phyloP scores from a whole-genome alignment of 2,329 filamentous ascomycete species.

The Pseudogymnoascus sp. region DNA sequence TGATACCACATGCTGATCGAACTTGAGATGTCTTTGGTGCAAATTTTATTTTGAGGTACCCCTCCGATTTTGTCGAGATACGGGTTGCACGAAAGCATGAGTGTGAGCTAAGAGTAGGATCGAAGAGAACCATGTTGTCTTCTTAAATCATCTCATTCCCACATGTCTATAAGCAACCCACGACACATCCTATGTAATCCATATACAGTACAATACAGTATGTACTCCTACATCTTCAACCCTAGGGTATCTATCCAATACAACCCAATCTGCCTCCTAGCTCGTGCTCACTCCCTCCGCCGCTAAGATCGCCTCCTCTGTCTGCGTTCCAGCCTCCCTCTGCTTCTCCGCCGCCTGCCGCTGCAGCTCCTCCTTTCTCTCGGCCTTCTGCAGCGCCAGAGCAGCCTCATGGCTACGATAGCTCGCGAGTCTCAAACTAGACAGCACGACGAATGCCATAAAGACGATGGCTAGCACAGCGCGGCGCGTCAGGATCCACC shows the following conservation, averaged over 20 bases:
- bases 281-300: conserved; percentile 6
- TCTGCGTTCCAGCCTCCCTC: conserved; percentile 4
- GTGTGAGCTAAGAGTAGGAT: not conserved
- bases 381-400: conserved; percentile 21
- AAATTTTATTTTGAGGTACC: not conserved
- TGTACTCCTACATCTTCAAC: not conserved
- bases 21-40: not conserved
- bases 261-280: not conserved
- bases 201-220: not conserved
- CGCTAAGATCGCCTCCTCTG: not conserved
- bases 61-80: not conserved
- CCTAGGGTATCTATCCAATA: conserved; percentile 1
- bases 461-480: conserved; percentile 58
- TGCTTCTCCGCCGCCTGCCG: conserved; percentile 44
- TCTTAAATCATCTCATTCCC: not conserved
- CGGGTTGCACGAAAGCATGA: not conserved
- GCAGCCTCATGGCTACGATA: conserved; percentile 35
- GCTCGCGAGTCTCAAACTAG: conserved; percentile 51
- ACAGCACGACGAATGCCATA: conserved; percentile 54
- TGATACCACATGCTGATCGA: not conserved
- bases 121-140: not conserved
- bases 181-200: not conserved
- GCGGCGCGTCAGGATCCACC: conserved; percentile 70
- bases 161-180: not conserved
- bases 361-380: conserved; percentile 16